A percentile compares a stretch with the other conserved stretches of the same genome.
phyloP scores from a whole-genome alignment of 2,329 filamentous ascomycete genomes.

The Cladorrhinum sp. region DNA sequence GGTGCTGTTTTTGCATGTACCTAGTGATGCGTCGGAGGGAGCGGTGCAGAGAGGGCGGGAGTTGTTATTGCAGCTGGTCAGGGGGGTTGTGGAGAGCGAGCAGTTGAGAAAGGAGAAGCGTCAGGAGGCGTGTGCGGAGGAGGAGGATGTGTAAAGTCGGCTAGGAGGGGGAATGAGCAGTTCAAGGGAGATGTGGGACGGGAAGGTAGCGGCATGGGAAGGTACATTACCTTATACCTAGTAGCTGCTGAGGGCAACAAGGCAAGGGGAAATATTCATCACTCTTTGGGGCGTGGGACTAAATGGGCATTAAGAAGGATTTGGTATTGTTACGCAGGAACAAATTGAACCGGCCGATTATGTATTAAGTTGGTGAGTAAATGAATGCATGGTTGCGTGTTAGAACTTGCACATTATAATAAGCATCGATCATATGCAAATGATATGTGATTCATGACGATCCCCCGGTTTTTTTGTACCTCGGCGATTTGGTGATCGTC shows the following conservation, averaged over 20 bases:
- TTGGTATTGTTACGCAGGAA: too few relatives aligned
- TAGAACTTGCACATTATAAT: not conserved
- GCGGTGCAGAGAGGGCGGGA: constrained; percentile 49
- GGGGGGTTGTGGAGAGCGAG: constrained; percentile 55
- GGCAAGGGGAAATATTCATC: too few relatives aligned
- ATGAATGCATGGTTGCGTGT: not conserved
- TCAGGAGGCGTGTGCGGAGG: not conserved
- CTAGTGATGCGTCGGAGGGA: constrained; percentile 52
- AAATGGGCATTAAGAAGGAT: too few relatives aligned
- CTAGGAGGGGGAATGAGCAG: not conserved
- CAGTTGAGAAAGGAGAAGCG: constrained; percentile 23
- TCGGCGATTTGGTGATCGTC: not conserved
- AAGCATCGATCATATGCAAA: not conserved
- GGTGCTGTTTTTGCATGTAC: constrained; percentile 72
- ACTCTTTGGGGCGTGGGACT: too few relatives aligned
- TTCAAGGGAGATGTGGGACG: not conserved
- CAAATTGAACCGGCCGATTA: too few relatives aligned
- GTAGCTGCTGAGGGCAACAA: too few relatives aligned
- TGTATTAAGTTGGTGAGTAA: not conserved
- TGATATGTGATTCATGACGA: not conserved
- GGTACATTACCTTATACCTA: too few relatives aligned
- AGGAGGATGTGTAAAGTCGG: not conserved
- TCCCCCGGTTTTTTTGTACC: not conserved
- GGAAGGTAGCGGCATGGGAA: too few relatives aligned
- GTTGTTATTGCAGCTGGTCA: constrained; percentile 53